These are phyloP conservation scores for Ophiostoma pallidulum DNA, from an alignment of 2,329 filamentous ascomycete genomes.

Conservation along the genomic window DNA sequence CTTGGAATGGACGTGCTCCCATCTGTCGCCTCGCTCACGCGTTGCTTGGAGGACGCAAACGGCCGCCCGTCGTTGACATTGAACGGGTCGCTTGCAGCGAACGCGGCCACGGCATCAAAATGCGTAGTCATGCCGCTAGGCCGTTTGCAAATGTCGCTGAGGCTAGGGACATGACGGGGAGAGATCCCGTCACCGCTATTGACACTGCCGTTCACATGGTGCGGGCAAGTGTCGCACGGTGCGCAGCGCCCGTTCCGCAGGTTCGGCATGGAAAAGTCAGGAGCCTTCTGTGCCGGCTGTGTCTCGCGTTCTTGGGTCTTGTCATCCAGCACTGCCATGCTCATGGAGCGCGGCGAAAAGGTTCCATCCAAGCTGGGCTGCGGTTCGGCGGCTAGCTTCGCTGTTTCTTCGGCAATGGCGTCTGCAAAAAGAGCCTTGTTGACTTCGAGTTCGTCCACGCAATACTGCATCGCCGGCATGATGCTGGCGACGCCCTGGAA, in stretches of 20 bases:
- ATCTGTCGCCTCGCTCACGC: conserved; percentile 53
- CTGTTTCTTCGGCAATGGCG: conserved; percentile 55
- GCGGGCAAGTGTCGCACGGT: not conserved
- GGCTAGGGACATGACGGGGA: conserved; percentile 25
- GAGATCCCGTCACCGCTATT: conserved; percentile 11
- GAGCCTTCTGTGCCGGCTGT: conserved; percentile 2
- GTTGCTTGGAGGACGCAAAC: conserved; percentile 36
- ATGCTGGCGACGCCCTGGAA: conserved; percentile 84
- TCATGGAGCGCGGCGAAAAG: conserved; percentile 37
- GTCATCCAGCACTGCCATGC: conserved; percentile 23
- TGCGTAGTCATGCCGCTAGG: conserved; percentile 33
- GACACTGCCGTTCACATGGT: not conserved
- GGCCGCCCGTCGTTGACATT: conserved; percentile 31
- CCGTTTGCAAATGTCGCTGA: conserved; percentile 27
- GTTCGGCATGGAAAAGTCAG: conserved; percentile 3
- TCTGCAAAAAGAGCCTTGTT: conserved; percentile 69
- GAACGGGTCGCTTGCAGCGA: conserved; percentile 42
- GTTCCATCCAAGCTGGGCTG: conserved; percentile 31
- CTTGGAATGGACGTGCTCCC: conserved; percentile 45
- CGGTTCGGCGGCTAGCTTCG: conserved; percentile 34
- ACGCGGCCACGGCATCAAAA: conserved; percentile 39
- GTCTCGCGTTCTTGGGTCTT: not conserved
- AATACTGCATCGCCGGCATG: conserved; percentile 75
- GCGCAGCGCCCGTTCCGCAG: not conserved
- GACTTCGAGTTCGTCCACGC: conserved; percentile 66